Conservation (phyloP, 2,329 filamentous ascomycete species). For the Fusarium concolor region DNA sequence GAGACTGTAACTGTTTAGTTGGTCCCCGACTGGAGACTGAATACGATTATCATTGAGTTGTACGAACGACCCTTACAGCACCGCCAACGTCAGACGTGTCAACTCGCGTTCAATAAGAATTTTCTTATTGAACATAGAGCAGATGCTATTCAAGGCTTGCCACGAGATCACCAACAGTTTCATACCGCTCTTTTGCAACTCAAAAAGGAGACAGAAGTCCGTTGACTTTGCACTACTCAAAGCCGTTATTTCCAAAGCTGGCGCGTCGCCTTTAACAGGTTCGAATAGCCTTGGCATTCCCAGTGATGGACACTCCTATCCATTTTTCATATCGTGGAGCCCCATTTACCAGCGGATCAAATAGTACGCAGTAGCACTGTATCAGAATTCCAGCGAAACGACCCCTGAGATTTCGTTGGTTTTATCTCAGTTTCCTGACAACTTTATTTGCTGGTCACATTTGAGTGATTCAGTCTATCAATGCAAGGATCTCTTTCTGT, state of each 20-base stretch:
- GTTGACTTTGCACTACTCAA: slow-evolving; percentile 11
- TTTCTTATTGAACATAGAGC: neutral
- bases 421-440: slow-evolving; percentile 1
- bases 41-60: neutral
- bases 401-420: neutral
- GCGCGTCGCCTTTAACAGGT: slow-evolving; percentile 14
- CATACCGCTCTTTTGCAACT: neutral
- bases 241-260: slow-evolving; percentile 17
- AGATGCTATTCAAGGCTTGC: neutral
- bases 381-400: slow-evolving; percentile 10
- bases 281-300: slow-evolving; percentile 17
- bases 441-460: neutral
- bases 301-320: slow-evolving; percentile 8
- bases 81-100: neutral
- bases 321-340: slow-evolving; percentile 15
- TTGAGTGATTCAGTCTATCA: neutral
- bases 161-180: neutral
- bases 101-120: neutral
- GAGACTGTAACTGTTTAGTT: neutral
- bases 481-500: slow-evolving; percentile 1
- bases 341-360: slow-evolving; percentile 1
- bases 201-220: slow-evolving; percentile 3
- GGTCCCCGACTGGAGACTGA: neutral
- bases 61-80: neutral
- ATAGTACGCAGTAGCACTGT: neutral